Conservation (phyloP, 2,329 filamentous ascomycete genomes). For the Epichloe brachyelytri region DNA sequence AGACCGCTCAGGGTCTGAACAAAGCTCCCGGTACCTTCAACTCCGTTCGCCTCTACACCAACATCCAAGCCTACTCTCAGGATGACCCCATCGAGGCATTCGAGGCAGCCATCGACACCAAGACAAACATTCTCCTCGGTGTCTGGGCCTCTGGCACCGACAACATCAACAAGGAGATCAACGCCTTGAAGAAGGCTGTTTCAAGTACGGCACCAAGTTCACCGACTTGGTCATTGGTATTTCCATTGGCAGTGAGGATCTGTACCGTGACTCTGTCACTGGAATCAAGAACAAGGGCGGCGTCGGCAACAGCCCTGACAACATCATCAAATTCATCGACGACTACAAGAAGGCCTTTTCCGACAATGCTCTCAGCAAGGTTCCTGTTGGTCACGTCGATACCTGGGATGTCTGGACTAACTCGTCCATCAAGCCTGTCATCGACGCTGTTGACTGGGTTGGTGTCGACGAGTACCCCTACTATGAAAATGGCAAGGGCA, state of each 20-base stretch:
- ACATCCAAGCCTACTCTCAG: slow-evolving; percentile 51
- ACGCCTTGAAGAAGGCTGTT: slow-evolving; percentile 44
- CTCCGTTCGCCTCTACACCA: slow-evolving; percentile 53
- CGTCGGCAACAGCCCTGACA: slow-evolving; percentile 43
- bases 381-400: slow-evolving; percentile 53
- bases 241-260: slow-evolving; percentile 53
- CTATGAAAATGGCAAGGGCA: slow-evolving; percentile 45
- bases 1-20: slow-evolving; percentile 22
- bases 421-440: slow-evolving; percentile 43
- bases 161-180: slow-evolving; percentile 47
- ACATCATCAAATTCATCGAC: slow-evolving; percentile 52
- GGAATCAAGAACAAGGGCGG: slow-evolving; percentile 51
- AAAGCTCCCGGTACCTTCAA: slow-evolving; percentile 40
- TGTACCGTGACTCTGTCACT: slow-evolving; percentile 49
- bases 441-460: slow-evolving; percentile 50
- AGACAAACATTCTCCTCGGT: slow-evolving; percentile 49
- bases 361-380: slow-evolving; percentile 27
- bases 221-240: slow-evolving; percentile 49
- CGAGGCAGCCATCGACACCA: slow-evolving; percentile 52
- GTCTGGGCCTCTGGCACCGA: slow-evolving; percentile 46
- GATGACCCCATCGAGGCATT: slow-evolving; percentile 70
- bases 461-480: slow-evolving; percentile 55
- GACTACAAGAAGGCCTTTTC: slow-evolving; percentile 48
- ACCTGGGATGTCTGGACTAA: slow-evolving; percentile 54
- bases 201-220: slow-evolving; percentile 34